These are phyloP conservation scores for Paraphaeosphaeria sporulosa DNA, from an alignment of 2,329 filamentous ascomycete genomes.

Conservation along the genomic window DNA sequence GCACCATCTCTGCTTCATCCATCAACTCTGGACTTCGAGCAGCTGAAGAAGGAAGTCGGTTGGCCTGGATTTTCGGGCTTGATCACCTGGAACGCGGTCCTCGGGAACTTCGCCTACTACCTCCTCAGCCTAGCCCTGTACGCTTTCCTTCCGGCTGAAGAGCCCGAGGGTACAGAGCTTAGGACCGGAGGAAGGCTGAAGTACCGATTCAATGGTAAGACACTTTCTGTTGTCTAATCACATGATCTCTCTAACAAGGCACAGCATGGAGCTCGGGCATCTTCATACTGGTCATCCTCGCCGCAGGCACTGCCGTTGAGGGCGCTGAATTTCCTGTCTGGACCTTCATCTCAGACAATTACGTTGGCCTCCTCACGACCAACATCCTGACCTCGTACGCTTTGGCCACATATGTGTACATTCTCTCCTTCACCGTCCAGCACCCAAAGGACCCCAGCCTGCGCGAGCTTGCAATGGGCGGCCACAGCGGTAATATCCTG, in stretches of 20 bases:
- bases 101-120: conserved; percentile 81
- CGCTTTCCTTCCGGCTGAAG: conserved; percentile 75
- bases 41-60: conserved; percentile 79
- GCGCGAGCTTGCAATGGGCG: conserved; percentile 83
- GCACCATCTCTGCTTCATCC: conserved; percentile 80
- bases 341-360: conserved; percentile 93
- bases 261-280: conserved; percentile 78
- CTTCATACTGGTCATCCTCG: conserved; percentile 73
- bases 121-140: conserved; percentile 77
- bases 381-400: conserved; percentile 79
- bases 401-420: conserved; percentile 80
- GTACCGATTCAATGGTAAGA: conserved; percentile 73
- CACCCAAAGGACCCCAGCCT: conserved; percentile 70
- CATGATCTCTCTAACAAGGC: conserved; percentile 22
- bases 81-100: conserved; percentile 71
- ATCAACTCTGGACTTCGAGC: conserved; percentile 72
- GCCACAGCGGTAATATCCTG: conserved; percentile 81
- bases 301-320: conserved; percentile 76
- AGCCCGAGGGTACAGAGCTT: conserved; percentile 74
- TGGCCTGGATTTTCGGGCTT: conserved; percentile 82
- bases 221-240: conserved; percentile 6
- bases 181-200: conserved; percentile 75
- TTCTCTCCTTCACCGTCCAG: conserved; percentile 82
- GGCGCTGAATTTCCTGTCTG: conserved; percentile 87
- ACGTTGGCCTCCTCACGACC: conserved; percentile 81